Evolutionary conservation across 2,329 filamentous ascomycete species (phyloP).

Genomic region (Mollisia scopiformis): DNA sequence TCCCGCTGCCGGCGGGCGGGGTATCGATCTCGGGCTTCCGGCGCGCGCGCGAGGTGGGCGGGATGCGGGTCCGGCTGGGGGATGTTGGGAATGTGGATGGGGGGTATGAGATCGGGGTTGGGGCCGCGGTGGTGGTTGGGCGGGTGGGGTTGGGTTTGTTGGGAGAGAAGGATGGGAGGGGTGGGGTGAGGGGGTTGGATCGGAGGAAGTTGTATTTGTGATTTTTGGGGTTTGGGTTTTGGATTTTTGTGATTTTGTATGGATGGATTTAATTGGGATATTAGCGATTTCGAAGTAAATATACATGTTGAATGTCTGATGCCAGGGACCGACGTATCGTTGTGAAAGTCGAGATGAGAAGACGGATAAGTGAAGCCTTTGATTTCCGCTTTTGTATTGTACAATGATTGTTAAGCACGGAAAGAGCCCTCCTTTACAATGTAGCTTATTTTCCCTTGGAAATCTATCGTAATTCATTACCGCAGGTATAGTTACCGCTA

Average conservation of each 20-base stretch:
- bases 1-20: conserved; percentile 19
- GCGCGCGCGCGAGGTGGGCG: conserved; percentile 12
- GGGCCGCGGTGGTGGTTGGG: conserved; percentile 24
- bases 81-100: conserved; percentile 26
- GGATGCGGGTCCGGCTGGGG: conserved; percentile 24
- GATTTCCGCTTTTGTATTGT: too few species aligned
- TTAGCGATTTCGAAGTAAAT: too few species aligned
- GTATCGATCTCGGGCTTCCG: conserved; percentile 14
- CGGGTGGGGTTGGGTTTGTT: conserved; percentile 14
- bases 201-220: conserved; percentile 26
- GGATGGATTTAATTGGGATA: not conserved
- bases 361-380: too few species aligned
- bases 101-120: conserved; percentile 24
- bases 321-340: too few species aligned
- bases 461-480: too few species aligned
- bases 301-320: too few species aligned
- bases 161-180: conserved; percentile 6
- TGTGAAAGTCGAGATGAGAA: too few species aligned
- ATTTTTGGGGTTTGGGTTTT: too few species aligned
- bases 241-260: not conserved
- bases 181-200: conserved; percentile 12
- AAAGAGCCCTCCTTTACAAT: too few species aligned
- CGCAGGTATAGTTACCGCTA: too few species aligned
- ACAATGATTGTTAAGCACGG: too few species aligned
- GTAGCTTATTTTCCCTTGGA: too few species aligned